Evolutionary conservation across 352 stramenopile species (phyloP).

Genomic region (Phytopythium boreale): DNA sequence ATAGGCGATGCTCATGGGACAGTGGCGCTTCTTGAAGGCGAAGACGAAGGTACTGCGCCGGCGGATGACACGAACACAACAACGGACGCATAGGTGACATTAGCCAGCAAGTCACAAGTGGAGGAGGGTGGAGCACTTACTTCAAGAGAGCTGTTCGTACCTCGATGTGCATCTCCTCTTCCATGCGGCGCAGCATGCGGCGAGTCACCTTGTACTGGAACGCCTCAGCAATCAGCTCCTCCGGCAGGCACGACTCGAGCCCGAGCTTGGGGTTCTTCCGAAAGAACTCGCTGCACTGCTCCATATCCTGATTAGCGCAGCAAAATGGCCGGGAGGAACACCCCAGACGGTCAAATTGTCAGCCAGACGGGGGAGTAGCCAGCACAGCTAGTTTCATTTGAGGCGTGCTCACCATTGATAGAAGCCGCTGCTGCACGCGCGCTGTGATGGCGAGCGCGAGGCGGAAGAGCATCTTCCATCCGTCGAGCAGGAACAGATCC

Average conservation of each 20-base stretch:
- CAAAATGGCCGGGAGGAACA: too few relatives aligned
- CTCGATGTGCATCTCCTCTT: constrained; percentile 71
- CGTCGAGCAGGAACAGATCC: constrained; percentile 74
- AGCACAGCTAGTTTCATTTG: not conserved
- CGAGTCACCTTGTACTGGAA: constrained; percentile 70
- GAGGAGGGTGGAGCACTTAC: too few relatives aligned
- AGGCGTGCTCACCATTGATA: constrained; percentile 38
- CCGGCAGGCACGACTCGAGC: constrained; percentile 31
- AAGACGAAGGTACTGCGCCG: constrained; percentile 63
- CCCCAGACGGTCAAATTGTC: not conserved
- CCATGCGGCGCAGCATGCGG: constrained; percentile 46
- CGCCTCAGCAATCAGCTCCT: constrained; percentile 39
- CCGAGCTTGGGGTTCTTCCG: constrained; percentile 53
- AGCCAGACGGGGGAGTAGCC: not conserved
- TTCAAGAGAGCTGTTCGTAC: constrained; percentile 13
- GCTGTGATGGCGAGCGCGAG: constrained; percentile 64
- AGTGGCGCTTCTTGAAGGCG: constrained; percentile 58
- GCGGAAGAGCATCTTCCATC: constrained; percentile 75
- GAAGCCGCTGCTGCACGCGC: constrained; percentile 47
- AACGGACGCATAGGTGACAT: too few relatives aligned
- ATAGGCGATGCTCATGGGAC: constrained; percentile 54
- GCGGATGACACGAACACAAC: not conserved
- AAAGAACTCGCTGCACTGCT: constrained; percentile 71
- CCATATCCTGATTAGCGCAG: constrained; percentile 72
- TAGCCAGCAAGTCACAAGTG: too few relatives aligned